Percentiles rank a stretch among this genome's conserved stretches.
Conservation (phyloP, 495 filamentous ascomycete species). For the Aspergillus taichungensis region DNA sequence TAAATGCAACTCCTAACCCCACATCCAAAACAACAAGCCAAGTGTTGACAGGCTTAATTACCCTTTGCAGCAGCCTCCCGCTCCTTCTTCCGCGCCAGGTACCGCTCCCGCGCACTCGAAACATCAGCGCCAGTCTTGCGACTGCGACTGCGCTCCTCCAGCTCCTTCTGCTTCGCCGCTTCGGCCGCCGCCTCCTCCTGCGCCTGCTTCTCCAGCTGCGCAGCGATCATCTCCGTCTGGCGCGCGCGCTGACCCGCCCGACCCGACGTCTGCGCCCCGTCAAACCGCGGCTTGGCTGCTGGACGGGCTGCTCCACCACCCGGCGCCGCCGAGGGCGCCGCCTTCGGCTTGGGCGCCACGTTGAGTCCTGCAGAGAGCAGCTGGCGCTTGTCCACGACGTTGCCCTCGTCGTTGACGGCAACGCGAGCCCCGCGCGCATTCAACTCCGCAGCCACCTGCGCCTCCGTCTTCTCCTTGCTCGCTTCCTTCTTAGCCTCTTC, state of each 20-base stretch:
- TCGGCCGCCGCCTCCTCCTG: slow-evolving; percentile 74
- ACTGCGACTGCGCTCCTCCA: slow-evolving; percentile 67
- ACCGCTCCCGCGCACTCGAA: slow-evolving; percentile 77
- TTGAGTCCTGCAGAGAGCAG: slow-evolving; percentile 84
- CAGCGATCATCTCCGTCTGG: slow-evolving; percentile 78
- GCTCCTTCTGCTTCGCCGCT: slow-evolving; percentile 52
- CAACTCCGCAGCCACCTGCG: slow-evolving; percentile 64
- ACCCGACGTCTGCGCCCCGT: slow-evolving; percentile 30
- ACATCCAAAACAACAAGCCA: background rate
- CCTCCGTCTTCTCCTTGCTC: slow-evolving; percentile 53
- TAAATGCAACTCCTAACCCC: slow-evolving; percentile 1
- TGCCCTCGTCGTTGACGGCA: slow-evolving; percentile 83
- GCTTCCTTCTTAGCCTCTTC: slow-evolving; percentile 19
- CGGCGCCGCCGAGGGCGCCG: slow-evolving; percentile 20
- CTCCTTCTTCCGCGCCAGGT: slow-evolving; percentile 73
- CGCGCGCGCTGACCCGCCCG: slow-evolving; percentile 59
- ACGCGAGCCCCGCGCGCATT: slow-evolving; percentile 60
- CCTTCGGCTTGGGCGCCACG: slow-evolving; percentile 54
- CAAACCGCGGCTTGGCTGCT: slow-evolving; percentile 20
- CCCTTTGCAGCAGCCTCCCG: slow-evolving; percentile 44
- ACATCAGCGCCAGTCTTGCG: slow-evolving; percentile 70
- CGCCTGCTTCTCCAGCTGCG: slow-evolving; percentile 56
- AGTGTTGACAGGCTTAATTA: slow-evolving; percentile 1
- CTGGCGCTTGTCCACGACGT: slow-evolving; percentile 90
- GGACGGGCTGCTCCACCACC: slow-evolving; percentile 25